A percentile compares a stretch with the other conserved stretches of the same genome.
Evolutionary conservation across 139 green algal genomes (phyloP).

Genomic region (Medakamo hakoo): DNA sequence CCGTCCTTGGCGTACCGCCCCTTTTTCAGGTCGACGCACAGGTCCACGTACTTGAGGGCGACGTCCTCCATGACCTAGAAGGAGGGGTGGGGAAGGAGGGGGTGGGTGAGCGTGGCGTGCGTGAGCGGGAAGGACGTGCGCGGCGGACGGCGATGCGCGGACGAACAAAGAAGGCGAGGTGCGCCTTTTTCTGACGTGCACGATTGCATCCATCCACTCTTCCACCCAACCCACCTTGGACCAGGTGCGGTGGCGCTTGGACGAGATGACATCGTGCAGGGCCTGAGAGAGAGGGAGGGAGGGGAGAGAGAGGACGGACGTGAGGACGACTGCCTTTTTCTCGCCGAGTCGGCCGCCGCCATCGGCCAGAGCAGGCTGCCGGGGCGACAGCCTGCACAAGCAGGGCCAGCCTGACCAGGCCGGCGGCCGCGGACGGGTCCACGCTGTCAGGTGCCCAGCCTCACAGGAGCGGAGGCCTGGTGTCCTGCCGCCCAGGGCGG

Average conservation of each 20-base stretch:
- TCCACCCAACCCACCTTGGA: conserved; percentile 50
- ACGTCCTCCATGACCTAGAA: conserved; percentile 50
- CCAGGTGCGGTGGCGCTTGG: conserved; percentile 91
- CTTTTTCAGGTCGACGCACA: conserved; percentile 81
- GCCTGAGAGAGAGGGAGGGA: too few species aligned
- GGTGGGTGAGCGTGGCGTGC: not conserved
- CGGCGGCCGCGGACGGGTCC: too few species aligned
- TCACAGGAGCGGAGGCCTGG: too few species aligned
- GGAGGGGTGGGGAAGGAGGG: not conserved
- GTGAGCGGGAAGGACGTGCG: not conserved
- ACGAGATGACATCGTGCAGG: conserved; percentile 92
- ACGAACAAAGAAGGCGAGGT: not conserved
- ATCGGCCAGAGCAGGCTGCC: too few species aligned
- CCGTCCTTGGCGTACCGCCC: conserved; percentile 93
- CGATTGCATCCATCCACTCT: not conserved
- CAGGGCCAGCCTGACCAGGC: too few species aligned
- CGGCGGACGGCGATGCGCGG: not conserved
- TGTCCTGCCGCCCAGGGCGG: too few species aligned
- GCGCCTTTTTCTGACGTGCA: conserved; percentile 1
- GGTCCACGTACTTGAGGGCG: conserved; percentile 94
- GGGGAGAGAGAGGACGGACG: too few species aligned
- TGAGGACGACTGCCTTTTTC: too few species aligned
- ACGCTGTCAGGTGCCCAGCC: too few species aligned
- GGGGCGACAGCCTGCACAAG: too few species aligned
- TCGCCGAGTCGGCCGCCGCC: too few species aligned